Evolutionary conservation across 345 rosid genomes (phyloP).

Genomic region (Mallotus nudiflorus): DNA sequence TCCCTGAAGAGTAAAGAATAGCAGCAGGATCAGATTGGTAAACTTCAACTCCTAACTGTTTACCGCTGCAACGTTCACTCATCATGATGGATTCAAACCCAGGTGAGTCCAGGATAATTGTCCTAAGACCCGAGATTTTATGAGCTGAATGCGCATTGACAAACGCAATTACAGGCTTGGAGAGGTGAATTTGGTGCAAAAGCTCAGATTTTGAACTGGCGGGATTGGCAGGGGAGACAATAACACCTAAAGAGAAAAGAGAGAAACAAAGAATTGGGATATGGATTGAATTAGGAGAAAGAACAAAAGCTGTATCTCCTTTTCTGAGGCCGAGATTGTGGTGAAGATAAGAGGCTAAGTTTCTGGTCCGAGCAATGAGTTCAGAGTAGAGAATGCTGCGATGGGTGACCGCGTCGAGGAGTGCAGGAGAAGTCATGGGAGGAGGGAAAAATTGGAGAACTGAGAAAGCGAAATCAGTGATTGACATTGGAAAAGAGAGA

Average conservation of each 20-base stretch:
- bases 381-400: conserved; percentile 42
- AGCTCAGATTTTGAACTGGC: conserved; percentile 41
- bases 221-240: conserved; percentile 52
- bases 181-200: conserved; percentile 38
- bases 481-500: conserved; percentile 25
- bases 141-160: conserved; percentile 34
- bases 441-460: conserved; percentile 42
- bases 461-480: conserved; percentile 42
- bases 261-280: conserved; percentile 54
- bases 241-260: conserved; percentile 56
- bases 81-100: conserved; percentile 46
- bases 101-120: conserved; percentile 42
- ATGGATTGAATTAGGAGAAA: conserved; percentile 45
- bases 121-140: conserved; percentile 35
- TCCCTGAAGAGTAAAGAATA: conserved; percentile 66
- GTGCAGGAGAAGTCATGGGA: conserved; percentile 31
- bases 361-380: conserved; percentile 30
- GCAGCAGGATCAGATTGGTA: conserved; percentile 53
- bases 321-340: conserved; percentile 33
- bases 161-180: conserved; percentile 55
- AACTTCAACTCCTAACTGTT: conserved; percentile 9
- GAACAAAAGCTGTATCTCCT: conserved; percentile 47
- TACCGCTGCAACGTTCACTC: background rate
- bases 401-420: conserved; percentile 42
- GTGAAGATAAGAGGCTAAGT: conserved; percentile 38